A percentile compares a stretch with the other conserved stretches of the same genome.
Conservation (phyloP, 2,329 filamentous ascomycete species). For the Ascochyta pisi region DNA sequence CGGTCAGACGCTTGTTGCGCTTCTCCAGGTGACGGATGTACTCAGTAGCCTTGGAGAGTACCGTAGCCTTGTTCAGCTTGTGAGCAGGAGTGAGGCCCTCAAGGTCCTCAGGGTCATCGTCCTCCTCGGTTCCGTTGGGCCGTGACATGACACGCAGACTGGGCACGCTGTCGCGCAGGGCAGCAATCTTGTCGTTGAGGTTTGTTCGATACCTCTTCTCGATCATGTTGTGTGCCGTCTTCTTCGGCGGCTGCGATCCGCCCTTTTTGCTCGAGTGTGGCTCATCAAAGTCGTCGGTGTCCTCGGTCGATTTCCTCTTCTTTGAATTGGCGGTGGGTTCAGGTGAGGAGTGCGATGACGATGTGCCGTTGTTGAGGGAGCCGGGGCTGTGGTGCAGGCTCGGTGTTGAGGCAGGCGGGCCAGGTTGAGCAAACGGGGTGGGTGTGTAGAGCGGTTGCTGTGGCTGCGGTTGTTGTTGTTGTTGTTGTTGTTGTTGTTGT, state of each 20-base stretch:
- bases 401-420: conserved; percentile 41
- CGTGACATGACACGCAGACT: conserved; percentile 83
- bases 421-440: conserved; percentile 27
- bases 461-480: conserved; percentile 30
- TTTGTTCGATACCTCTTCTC: conserved; percentile 97
- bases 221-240: conserved; percentile 97
- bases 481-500: conserved; percentile 34
- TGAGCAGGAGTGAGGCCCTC: conserved; percentile 75
- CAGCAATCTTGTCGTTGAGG: conserved; percentile 95
- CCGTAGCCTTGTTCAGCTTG: conserved; percentile 97
- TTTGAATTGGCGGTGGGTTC: conserved; percentile 52
- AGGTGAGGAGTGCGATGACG: conserved; percentile 68
- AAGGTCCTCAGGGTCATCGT: conserved; percentile 82
- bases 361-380: conserved; percentile 45
- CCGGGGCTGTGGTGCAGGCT: conserved; percentile 49
- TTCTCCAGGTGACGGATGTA: conserved; percentile 95
- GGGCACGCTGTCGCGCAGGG: conserved; percentile 88
- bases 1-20: conserved; percentile 79
- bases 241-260: conserved; percentile 71
- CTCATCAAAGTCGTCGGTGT: conserved; percentile 67
- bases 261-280: conserved; percentile 59
- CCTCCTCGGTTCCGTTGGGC: conserved; percentile 65
- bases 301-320: conserved; percentile 51
- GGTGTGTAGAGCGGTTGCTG: conserved; percentile 39
- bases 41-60: conserved; percentile 93